These are phyloP conservation scores for Rutstroemia sp. DNA, from an alignment of 2,329 filamentous ascomycete species.

Conservation along the genomic window DNA sequence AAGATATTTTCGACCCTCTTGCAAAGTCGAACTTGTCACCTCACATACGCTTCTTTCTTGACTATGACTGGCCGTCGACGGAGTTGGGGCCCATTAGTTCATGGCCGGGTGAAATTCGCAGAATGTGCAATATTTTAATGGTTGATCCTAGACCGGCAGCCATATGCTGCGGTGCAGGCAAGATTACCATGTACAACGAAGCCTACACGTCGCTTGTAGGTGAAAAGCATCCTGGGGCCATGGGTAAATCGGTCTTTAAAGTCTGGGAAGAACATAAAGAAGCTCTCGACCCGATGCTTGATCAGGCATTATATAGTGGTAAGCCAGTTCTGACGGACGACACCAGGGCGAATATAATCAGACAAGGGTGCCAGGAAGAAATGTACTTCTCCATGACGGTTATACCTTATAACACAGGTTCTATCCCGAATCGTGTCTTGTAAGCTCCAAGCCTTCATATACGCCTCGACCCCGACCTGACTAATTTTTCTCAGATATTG, in stretches of 20 bases:
- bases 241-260: slow-evolving; percentile 41
- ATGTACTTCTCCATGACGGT: slow-evolving; percentile 19
- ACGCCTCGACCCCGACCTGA: too few species aligned
- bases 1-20: slow-evolving; percentile 21
- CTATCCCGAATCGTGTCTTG: slow-evolving; percentile 16
- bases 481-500: slow-evolving; percentile 36
- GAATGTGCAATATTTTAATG: slow-evolving; percentile 79
- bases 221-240: slow-evolving; percentile 66
- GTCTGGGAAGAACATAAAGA: slow-evolving; percentile 33
- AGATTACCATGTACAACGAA: slow-evolving; percentile 65
- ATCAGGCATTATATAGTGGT: slow-evolving; percentile 15
- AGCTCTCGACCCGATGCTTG: slow-evolving; percentile 26
- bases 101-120: slow-evolving; percentile 65
- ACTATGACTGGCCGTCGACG: slow-evolving; percentile 36
- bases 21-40: slow-evolving; percentile 13
- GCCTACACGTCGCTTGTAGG: slow-evolving; percentile 64
- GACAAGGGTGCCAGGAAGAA: not conserved
- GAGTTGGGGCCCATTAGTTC: slow-evolving; percentile 21
- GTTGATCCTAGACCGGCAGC: slow-evolving; percentile 67
- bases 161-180: slow-evolving; percentile 72
- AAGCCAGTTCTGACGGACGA: too few species aligned
- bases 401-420: slow-evolving; percentile 16
- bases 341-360: too few species aligned
- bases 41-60: slow-evolving; percentile 26
- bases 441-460: slow-evolving; percentile 6